Evolutionary conservation across 2,329 filamentous ascomycete genomes (phyloP).

Genomic region (Alternaria brassicae): DNA sequence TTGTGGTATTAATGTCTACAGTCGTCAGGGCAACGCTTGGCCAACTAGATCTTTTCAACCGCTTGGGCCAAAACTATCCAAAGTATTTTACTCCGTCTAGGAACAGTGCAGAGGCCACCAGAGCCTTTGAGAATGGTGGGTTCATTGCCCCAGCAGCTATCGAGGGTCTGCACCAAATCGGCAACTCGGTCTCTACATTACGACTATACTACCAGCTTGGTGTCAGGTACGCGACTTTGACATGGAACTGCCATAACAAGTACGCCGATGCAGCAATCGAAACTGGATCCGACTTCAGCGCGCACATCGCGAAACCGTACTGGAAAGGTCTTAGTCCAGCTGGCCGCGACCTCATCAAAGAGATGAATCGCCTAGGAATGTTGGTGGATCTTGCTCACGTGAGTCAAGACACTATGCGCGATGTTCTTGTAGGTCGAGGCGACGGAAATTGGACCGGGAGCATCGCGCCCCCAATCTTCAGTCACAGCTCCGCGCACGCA

Average conservation of each 20-base stretch:
- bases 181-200: constrained; percentile 79
- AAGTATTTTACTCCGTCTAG: constrained; percentile 70
- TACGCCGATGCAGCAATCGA: constrained; percentile 85
- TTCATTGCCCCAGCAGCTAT: constrained; percentile 49
- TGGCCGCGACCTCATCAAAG: constrained; percentile 73
- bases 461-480: constrained; percentile 84
- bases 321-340: constrained; percentile 76
- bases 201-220: constrained; percentile 79
- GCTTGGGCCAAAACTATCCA: constrained; percentile 70
- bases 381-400: constrained; percentile 89
- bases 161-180: constrained; percentile 86
- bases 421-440: constrained; percentile 70
- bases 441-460: constrained; percentile 70
- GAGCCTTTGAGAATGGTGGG: constrained; percentile 55
- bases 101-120: constrained; percentile 67
- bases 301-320: constrained; percentile 58
- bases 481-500: constrained; percentile 81
- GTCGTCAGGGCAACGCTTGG: constrained; percentile 72
- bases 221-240: constrained; percentile 86
- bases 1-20: constrained; percentile 35
- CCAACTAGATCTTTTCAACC: constrained; percentile 76
- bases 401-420: constrained; percentile 80
- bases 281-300: constrained; percentile 52
- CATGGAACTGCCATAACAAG: constrained; percentile 91
- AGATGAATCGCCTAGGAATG: constrained; percentile 96